A percentile compares a stretch with the other conserved stretches of the same genome.
Evolutionary conservation across 2,329 filamentous ascomycete species (phyloP).

Genomic region (Diaporthe capsici): DNA sequence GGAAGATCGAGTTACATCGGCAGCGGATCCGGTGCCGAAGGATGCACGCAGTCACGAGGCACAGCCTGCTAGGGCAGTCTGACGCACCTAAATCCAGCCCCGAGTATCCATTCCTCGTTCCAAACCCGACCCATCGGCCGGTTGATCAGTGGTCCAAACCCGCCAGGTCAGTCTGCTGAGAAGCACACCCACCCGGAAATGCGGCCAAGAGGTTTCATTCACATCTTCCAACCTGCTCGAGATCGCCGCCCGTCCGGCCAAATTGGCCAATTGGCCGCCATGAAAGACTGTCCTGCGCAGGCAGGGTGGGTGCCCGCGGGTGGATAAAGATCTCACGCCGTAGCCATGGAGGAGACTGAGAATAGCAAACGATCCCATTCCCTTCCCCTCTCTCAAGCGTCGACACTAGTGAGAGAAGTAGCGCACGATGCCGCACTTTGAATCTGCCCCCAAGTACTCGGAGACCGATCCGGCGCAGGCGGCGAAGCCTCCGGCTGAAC

Average conservation of each 20-base stretch:
- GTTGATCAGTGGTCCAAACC: conserved; percentile 7
- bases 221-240: background rate
- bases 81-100: conserved; percentile 23
- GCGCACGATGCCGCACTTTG: conserved; percentile 20
- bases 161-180: background rate
- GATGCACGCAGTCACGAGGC: conserved; percentile 22
- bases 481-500: background rate
- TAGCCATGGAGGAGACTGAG: conserved; percentile 5
- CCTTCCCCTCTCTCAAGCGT: background rate
- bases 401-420: conserved; percentile 4
- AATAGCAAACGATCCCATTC: conserved; percentile 6
- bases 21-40: conserved; percentile 28
- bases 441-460: background rate
- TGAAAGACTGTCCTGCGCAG: background rate
- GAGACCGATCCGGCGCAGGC: background rate
- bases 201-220: conserved; percentile 32
- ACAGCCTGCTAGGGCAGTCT: conserved; percentile 22
- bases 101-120: background rate
- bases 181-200: conserved; percentile 9
- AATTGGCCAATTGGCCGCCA: conserved; percentile 4
- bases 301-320: background rate
- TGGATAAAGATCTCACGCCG: conserved; percentile 28
- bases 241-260: background rate
- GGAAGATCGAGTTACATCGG: conserved; percentile 26
- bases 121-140: conserved; percentile 5